Base-by-base conservation (phyloP, 176 grass and related monocot genomes). In the Alopecurus myosuroides region DNA sequence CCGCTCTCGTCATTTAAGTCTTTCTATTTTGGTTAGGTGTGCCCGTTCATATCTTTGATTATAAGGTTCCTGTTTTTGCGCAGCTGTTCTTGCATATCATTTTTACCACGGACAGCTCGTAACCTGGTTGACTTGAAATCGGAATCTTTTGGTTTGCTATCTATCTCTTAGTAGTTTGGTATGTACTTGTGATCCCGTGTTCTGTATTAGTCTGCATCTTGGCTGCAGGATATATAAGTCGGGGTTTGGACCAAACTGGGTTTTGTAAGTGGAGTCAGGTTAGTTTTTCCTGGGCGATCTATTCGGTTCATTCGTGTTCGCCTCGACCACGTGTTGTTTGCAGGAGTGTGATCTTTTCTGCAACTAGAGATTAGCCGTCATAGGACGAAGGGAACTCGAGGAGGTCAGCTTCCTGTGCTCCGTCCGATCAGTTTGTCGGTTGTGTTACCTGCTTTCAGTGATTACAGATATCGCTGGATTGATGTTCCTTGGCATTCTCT, bases 351-450 rank as follows among this genome's bases (percentile, higher is more conserved):
- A 34, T 33, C 35, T 15, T 49, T 48, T 17, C 46, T 22, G 44
- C 65, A 17, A 71, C 29, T n/a, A 25, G 46, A 53, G 11, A 22
- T 5, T 26, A 14, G 11, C 26, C 61, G 9, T 41, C 69, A 1
- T 41, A 53, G 66, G 19, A 20, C 9, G 3, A 51, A 45, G 70
- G 34, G 40, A 42, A 46, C 42, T 25, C 9, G 41, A 18, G 12
- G n/a, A 88, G 76, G 87, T 88, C 76, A 84, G 76, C 56, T 11
- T 50, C 50, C 26, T n/a, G 49, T 70, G 26, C 19, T n/a, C n/a
- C 26, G 42, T 84, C 53, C 35, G 65, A 28, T 60, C 34, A 57
- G 44, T 56, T 18, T n/a, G 28, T 70, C 70, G 29, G 74, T 82
- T 82, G 69, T n/a, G 72, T 82, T 74, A 82, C 37, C 9, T 77